These are phyloP conservation scores for Collybia mongolica DNA, from an alignment of 768 basidiomycete genomes.

Conservation along the genomic window DNA sequence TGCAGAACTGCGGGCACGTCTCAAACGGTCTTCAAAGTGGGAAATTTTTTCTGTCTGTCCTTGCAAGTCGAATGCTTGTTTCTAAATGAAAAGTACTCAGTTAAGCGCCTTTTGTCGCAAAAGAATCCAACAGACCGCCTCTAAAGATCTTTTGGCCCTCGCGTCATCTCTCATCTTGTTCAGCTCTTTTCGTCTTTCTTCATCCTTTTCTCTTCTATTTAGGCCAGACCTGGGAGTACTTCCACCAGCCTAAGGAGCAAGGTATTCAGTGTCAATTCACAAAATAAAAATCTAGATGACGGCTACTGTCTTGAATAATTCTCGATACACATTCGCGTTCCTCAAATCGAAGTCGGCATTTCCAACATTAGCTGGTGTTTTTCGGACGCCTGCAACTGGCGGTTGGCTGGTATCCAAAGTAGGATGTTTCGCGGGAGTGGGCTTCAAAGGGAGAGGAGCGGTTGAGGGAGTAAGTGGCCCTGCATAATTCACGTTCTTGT, in stretches of 20 bases:
- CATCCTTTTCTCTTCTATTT: slow-evolving; percentile 52
- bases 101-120: not conserved
- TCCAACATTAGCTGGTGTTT: slow-evolving; percentile 41
- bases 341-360: slow-evolving; percentile 62
- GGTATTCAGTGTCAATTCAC: not conserved
- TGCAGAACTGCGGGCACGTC: slow-evolving; percentile 47
- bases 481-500: slow-evolving; percentile 35
- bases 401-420: slow-evolving; percentile 24
- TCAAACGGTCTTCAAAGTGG: slow-evolving; percentile 59
- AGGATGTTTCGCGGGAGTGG: slow-evolving; percentile 23
- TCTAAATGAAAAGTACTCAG: slow-evolving; percentile 27
- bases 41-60: slow-evolving; percentile 59
- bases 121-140: slow-evolving; percentile 43
- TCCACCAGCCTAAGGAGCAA: slow-evolving; percentile 34
- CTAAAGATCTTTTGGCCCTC: slow-evolving; percentile 50
- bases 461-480: slow-evolving; percentile 22
- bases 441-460: slow-evolving; percentile 19
- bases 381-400: slow-evolving; percentile 26
- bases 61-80: slow-evolving; percentile 53
- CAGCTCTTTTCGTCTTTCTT: slow-evolving; percentile 67
- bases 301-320: slow-evolving; percentile 59
- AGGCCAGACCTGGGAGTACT: slow-evolving; percentile 43
- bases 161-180: slow-evolving; percentile 72
- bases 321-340: slow-evolving; percentile 61
- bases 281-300: not conserved